Conservation (phyloP, 495 filamentous ascomycete species). For the Penicillium desertorum region DNA sequence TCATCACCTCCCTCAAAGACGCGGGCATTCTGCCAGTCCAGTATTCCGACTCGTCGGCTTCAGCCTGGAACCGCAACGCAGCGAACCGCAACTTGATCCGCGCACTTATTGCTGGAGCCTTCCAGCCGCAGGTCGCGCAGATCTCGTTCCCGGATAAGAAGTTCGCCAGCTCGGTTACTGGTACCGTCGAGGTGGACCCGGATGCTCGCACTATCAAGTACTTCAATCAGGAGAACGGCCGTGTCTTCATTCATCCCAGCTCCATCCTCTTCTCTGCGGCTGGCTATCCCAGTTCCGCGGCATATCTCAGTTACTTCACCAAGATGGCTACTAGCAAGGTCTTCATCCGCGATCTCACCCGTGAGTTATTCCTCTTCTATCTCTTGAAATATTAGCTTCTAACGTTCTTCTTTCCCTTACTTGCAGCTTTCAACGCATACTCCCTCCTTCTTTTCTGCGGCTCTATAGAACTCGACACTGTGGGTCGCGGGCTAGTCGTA, state of each 20-base stretch:
- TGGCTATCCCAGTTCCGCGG: slow-evolving; percentile 62
- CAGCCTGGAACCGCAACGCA: slow-evolving; percentile 51
- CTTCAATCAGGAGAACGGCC: slow-evolving; percentile 79
- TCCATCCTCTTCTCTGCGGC: slow-evolving; percentile 84
- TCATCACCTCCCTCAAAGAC: slow-evolving; percentile 80
- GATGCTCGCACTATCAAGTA: slow-evolving; percentile 91
- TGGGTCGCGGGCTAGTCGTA: slow-evolving; percentile 82
- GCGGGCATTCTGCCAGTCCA: slow-evolving; percentile 69
- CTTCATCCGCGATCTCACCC: slow-evolving; percentile 86
- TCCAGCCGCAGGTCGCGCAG: slow-evolving; percentile 85
- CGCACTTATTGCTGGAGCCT: slow-evolving; percentile 84
- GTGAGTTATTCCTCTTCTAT: slow-evolving; percentile 47
- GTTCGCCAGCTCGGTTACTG: slow-evolving; percentile 78
- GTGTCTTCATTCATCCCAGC: slow-evolving; percentile 89
- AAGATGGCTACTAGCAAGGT: slow-evolving; percentile 90
- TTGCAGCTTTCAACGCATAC: slow-evolving; percentile 82
- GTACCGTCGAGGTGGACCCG: slow-evolving; percentile 87
- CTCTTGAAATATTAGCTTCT: slow-evolving; percentile 3
- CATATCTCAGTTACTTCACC: slow-evolving; percentile 81
- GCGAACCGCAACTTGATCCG: slow-evolving; percentile 66
- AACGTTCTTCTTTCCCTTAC: slow-evolving; percentile 12
- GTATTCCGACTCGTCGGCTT: slow-evolving; percentile 35
- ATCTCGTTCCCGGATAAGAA: slow-evolving; percentile 95
- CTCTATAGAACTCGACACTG: slow-evolving; percentile 77
- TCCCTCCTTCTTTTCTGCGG: slow-evolving; percentile 89